Conservation (phyloP, 2,329 filamentous ascomycete species). For the Samsoniella hepiali region DNA sequence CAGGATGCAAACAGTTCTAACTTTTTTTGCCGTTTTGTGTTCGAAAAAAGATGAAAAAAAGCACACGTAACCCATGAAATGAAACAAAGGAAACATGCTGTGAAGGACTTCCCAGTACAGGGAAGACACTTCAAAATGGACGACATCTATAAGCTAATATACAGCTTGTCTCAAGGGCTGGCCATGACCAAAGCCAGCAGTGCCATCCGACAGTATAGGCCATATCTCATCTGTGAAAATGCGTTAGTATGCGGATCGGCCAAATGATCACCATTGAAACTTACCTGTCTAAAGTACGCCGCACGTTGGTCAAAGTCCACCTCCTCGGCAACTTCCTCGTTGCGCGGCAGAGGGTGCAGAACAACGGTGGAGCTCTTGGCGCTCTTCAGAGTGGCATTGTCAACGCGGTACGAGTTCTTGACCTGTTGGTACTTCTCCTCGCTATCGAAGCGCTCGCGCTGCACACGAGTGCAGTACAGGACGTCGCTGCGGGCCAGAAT, state of each 20-base stretch:
- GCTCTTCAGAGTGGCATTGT: constrained; percentile 84
- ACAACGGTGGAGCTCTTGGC: constrained; percentile 93
- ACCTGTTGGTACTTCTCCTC: constrained; percentile 77
- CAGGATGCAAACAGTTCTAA: constrained; percentile 6
- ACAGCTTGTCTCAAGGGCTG: constrained; percentile 27
- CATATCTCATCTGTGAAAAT: constrained; percentile 80
- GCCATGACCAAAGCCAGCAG: constrained; percentile 87
- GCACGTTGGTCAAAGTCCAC: constrained; percentile 96
- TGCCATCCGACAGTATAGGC: constrained; percentile 97
- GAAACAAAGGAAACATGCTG: constrained; percentile 9
- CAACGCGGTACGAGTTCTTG: constrained; percentile 84
- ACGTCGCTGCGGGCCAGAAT: constrained; percentile 86
- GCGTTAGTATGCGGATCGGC: not conserved
- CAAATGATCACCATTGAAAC: constrained; percentile 34
- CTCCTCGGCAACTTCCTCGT: constrained; percentile 90
- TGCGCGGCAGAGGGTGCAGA: constrained; percentile 91
- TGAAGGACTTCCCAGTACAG: not conserved
- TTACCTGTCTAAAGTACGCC: constrained; percentile 98
- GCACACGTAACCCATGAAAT: not conserved
- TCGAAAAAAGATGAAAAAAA: constrained; percentile 6
- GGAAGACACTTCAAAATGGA: constrained; percentile 15
- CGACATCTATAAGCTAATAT: constrained; percentile 13
- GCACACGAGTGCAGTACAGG: constrained; percentile 93
- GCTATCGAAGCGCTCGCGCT: constrained; percentile 92
- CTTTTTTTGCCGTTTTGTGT: constrained; percentile 3